Evolutionary conservation across 345 rosid genomes (phyloP).

Genomic region (Gossypium stocksii): DNA sequence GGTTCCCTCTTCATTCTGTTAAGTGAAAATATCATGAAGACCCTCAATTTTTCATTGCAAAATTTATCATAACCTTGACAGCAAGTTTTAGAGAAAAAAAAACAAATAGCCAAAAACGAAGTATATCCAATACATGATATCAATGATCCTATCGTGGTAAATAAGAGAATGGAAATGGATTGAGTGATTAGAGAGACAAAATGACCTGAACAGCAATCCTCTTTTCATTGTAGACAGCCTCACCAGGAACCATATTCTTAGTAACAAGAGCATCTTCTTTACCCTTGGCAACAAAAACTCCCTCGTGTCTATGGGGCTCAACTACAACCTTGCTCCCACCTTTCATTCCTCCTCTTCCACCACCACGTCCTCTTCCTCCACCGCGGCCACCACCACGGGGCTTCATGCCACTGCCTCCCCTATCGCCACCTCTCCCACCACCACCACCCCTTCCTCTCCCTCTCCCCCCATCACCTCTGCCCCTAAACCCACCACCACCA

Average conservation of each 20-base stretch:
- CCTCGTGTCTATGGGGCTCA: slow-evolving; percentile 86
- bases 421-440: slow-evolving; percentile 37
- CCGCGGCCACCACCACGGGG: slow-evolving; percentile 40
- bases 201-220: slow-evolving; percentile 79
- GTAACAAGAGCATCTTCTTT: slow-evolving; percentile 94
- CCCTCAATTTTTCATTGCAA: background rate
- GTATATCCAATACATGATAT: background rate
- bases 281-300: slow-evolving; percentile 86
- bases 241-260: slow-evolving; percentile 89
- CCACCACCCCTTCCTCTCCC: slow-evolving; percentile 35
- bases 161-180: too few species aligned
- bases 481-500: slow-evolving; percentile 33
- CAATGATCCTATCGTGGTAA: background rate
- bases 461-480: slow-evolving; percentile 38
- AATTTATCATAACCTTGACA: background rate
- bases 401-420: slow-evolving; percentile 32
- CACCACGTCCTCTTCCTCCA: slow-evolving; percentile 22
- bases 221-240: slow-evolving; percentile 91
- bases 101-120: background rate
- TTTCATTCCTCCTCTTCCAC: slow-evolving; percentile 71
- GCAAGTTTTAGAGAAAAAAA: background rate
- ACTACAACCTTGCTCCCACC: slow-evolving; percentile 87
- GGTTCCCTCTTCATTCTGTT: slow-evolving; percentile 85
- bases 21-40: background rate
- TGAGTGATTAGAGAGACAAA: background rate